Evolutionary conservation across 1,139 yeast species (phyloP).

Genomic region (Eremothecium gossypii): DNA sequence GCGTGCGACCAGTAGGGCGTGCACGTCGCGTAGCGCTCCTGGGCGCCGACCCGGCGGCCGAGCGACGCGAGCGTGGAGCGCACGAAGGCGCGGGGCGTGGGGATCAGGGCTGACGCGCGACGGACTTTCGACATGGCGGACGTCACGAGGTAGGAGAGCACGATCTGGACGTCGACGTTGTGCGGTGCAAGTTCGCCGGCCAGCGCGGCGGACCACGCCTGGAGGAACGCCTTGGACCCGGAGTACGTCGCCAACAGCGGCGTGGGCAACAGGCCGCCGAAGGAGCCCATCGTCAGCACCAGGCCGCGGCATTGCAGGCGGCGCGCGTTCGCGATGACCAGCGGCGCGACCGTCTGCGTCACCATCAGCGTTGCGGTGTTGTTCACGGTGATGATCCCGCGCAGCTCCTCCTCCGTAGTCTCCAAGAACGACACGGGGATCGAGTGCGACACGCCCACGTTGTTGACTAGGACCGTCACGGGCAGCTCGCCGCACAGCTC

Average conservation of each 20-base stretch:
- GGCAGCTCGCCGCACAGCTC: slow-evolving; percentile 41
- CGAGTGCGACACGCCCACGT: slow-evolving; percentile 90
- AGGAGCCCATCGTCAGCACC: slow-evolving; percentile 91
- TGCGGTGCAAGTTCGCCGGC: slow-evolving; percentile 71
- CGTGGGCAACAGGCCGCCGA: slow-evolving; percentile 89
- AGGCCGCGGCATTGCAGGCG: slow-evolving; percentile 48
- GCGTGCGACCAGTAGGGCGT: slow-evolving; percentile 97
- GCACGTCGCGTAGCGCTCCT: slow-evolving; percentile 73
- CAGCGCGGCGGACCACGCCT: slow-evolving; percentile 82
- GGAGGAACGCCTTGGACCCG: slow-evolving; percentile 92
- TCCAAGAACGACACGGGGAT: slow-evolving; percentile 91
- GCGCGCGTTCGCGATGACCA: slow-evolving; percentile 46
- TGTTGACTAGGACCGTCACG: slow-evolving; percentile 73
- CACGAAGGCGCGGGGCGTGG: slow-evolving; percentile 77
- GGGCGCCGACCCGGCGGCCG: slow-evolving; percentile 89
- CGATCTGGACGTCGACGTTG: slow-evolving; percentile 76
- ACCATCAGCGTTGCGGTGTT: slow-evolving; percentile 75
- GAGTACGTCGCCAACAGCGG: slow-evolving; percentile 90
- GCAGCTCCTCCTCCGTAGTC: slow-evolving; percentile 64
- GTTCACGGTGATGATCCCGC: slow-evolving; percentile 75
- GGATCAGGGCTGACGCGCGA: slow-evolving; percentile 64
- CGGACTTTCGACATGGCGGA: slow-evolving; percentile 93
- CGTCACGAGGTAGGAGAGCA: slow-evolving; percentile 85
- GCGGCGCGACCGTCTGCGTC: slow-evolving; percentile 69
- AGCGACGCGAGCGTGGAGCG: slow-evolving; percentile 51